Evolutionary conservation across 805 yeast species (phyloP), one percentile per base, ranked within the genome.

Genomic region (Ogataea nitratoaversa): DNA sequence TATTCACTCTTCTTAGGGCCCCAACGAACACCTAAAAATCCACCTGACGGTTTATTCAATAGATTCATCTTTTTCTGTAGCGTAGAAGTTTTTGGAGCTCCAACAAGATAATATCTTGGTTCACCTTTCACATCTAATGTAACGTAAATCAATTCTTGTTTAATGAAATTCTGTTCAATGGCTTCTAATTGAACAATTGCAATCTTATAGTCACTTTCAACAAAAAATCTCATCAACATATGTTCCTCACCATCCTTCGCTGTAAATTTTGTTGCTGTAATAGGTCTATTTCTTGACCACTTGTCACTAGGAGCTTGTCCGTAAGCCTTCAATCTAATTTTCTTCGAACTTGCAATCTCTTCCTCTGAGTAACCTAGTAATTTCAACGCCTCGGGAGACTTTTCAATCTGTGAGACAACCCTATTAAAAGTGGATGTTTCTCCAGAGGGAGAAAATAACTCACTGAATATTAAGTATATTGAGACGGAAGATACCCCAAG

Each of bases 251-350:
- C 95, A 43, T 82, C 82, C 45, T 77, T 74, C 38, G 84, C 95
- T 0, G 56, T 53, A 41, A 77, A 64, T 44, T 81, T 71, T 41
- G 85, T 74, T 12, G 93, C 78, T 36, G 79, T 78, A 30, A 86
- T 77, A 2, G 96, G 96, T 65, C 96, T 78, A 57, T 85, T 85
- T 66, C 95, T 77, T 7, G 88, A 84, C 91, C 96, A 87, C 53
- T 78, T 78, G 56, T 85, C 91, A 18, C 74, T 70, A 1, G 78
- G 63, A 8, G 49, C 58, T 50, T 84, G 95, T 34, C 96, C 96
- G 55, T 84, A 83, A 0, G 96, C 96, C 57, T 83, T 84, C 38
- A 90, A 67, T 55, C 86, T 75, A 16, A 61, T 56, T 40, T 72
- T 75, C 2, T 70, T 60, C 2, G 65, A 56, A 34, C 17, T 25